A percentile compares a stretch with the other conserved stretches of the same genome.
These are phyloP conservation scores for Cucurbita ficifolia DNA, from an alignment of 306 rosid species.

Conservation along the genomic window DNA sequence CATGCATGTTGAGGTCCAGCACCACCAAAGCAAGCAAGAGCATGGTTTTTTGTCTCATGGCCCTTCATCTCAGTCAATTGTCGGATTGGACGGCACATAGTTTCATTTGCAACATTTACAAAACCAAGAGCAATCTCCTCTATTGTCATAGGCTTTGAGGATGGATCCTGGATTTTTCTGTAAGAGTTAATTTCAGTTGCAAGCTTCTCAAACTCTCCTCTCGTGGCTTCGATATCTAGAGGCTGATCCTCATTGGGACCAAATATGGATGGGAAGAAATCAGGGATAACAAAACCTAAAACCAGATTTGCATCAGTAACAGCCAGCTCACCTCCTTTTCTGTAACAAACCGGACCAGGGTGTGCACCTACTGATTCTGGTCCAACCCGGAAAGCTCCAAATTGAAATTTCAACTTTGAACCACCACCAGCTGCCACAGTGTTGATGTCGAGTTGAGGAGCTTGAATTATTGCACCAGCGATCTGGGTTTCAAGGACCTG, in stretches of 20 bases:
- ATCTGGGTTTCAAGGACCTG: constrained; percentile 89
- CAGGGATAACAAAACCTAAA: constrained; percentile 81
- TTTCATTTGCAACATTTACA: constrained; percentile 89
- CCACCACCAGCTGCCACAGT: constrained; percentile 99
- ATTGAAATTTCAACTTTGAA: constrained; percentile 75
- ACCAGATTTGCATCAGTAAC: constrained; percentile 89
- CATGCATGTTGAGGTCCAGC: constrained; percentile 98
- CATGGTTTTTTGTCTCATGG: constrained; percentile 82
- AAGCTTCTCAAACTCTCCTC: constrained; percentile 60
- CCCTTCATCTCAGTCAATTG: constrained; percentile 97
- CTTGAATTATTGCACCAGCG: constrained; percentile 85
- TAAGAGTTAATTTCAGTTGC: constrained; percentile 54
- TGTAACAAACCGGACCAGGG: constrained; percentile 89
- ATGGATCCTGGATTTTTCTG: constrained; percentile 49
- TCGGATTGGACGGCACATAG: constrained; percentile 94
- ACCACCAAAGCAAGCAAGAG: constrained; percentile 98
- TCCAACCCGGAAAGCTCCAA: constrained; percentile 76
- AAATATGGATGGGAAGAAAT: constrained; percentile 82
- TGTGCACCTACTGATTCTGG: constrained; percentile 98
- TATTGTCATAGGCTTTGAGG: constrained; percentile 56
- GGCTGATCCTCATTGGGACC: constrained; percentile 77
- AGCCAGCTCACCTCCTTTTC: constrained; percentile 89
- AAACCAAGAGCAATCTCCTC: constrained; percentile 81
- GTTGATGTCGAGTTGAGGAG: constrained; percentile 93
- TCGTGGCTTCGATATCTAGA: constrained; percentile 52